Evolutionary conservation across 345 rosid genomes (phyloP).

Genomic region (Iberis pinnata): DNA sequence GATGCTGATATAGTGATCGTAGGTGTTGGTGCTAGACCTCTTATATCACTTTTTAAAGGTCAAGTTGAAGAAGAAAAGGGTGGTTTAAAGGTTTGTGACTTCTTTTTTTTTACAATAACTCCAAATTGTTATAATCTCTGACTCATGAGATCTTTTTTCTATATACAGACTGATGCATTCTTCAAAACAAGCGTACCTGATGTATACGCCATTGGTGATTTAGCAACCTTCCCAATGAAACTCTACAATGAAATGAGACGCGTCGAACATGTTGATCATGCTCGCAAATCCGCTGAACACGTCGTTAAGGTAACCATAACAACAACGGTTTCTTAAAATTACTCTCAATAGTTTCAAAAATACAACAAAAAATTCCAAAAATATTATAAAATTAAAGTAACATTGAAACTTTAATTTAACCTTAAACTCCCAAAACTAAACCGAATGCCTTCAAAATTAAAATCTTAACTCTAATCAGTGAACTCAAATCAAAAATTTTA

Average conservation of each 20-base stretch:
- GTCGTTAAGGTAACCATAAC: constrained; percentile 55
- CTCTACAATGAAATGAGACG: constrained; percentile 69
- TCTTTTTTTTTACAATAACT: not conserved
- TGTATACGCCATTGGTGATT: constrained; percentile 93
- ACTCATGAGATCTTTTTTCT: not conserved
- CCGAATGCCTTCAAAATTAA: too few relatives aligned
- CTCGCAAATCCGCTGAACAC: constrained; percentile 95
- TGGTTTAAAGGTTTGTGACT: constrained; percentile 50
- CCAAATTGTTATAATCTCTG: too few relatives aligned
- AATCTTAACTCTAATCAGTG: too few relatives aligned
- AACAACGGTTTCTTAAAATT: not conserved
- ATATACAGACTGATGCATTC: constrained; percentile 28
- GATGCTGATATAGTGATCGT: constrained; percentile 87
- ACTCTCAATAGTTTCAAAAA: too few relatives aligned
- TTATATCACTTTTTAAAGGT: constrained; percentile 47
- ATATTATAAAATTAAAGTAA: too few relatives aligned
- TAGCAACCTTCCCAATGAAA: constrained; percentile 84
- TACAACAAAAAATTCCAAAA: too few relatives aligned
- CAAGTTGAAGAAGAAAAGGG: constrained; percentile 71
- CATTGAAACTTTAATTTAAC: too few relatives aligned
- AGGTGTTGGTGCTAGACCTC: constrained; percentile 66
- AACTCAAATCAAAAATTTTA: too few relatives aligned
- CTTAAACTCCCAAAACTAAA: too few relatives aligned
- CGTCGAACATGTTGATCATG: constrained; percentile 95
- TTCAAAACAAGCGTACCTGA: constrained; percentile 38